phyloP scores from a whole-genome alignment of 129 eudicot species.

The Heracleum sosnowskyi region DNA sequence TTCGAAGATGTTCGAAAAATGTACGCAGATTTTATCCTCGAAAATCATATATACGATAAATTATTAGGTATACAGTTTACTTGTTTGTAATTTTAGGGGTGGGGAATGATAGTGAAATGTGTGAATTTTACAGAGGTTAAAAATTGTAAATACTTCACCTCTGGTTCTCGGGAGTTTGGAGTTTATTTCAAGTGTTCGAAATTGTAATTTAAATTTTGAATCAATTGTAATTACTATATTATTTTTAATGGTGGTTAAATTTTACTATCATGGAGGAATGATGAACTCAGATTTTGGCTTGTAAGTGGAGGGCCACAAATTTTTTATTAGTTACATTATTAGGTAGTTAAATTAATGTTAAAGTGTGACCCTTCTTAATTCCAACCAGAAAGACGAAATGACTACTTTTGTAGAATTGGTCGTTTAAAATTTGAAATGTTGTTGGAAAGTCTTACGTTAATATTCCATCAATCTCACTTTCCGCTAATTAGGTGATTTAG shows the following conservation, averaged over 20 bases:
- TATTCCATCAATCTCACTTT: neutral
- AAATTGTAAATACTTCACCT: neutral
- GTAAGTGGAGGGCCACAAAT: neutral
- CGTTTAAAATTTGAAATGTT: neutral
- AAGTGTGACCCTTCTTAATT: neutral
- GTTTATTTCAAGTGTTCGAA: neutral
- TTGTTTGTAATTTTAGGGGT: neutral
- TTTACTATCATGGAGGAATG: neutral
- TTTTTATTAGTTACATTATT: neutral
- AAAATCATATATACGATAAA: neutral
- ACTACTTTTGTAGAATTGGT: neutral
- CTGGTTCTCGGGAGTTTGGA: neutral
- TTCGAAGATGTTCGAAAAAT: neutral
- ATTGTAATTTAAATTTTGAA: slow-evolving; percentile 3
- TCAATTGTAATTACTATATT: neutral
- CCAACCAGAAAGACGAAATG: neutral
- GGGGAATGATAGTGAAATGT: neutral
- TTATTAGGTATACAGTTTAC: neutral
- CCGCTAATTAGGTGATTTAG: neutral
- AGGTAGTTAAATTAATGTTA: neutral
- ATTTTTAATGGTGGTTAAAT: neutral
- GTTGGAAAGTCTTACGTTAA: neutral
- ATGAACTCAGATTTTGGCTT: neutral
- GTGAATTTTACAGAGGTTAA: neutral
- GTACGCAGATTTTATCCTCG: neutral